Base-by-base conservation (phyloP, 1,139 yeast genomes). In the Yamadazyma trypodendri region DNA sequence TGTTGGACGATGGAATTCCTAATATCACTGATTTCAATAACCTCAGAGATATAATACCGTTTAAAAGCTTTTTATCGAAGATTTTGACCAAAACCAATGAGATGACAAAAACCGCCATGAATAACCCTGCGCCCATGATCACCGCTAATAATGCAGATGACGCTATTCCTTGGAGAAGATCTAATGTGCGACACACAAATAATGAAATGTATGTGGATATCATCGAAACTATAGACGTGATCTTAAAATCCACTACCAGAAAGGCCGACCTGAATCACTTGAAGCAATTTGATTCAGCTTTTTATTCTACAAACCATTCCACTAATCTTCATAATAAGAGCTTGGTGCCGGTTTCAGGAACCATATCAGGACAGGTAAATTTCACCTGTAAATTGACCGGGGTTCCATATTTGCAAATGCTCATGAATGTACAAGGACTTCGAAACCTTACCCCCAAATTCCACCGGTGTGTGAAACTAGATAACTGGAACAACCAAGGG, bases 201-300 rank as follows among this genome's bases (percentile, higher is more conserved):
- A 86, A 88, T 56, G 96, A 89, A 59, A 73, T 89, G 62, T 86
- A 80, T 56, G 83, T 89, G 8, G 97, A 89, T 58, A 59, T 89
- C 4, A 63, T 71, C 5, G 96, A 88, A 55, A 65, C 72, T 0
- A 59, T 86, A 14, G 70, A 65, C 45, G 70, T 76, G 28, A 66
- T 73, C 24, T 64, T 67, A 28, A 50, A 43, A 30, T 41, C 41
- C 6, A 17, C 34, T 3, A 37, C 48, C 2, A 45, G 48, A 24
- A 39, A 33, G 14, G 14, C 42, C 17, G 25, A 38, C n/a, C 35
- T 48, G n/a, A 32, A 41, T 12, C 32, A 34, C 28, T 30, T 39
- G 32, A 56, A 49, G 32, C 52, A 51, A 32, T 59, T 56, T 44
- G 71, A 64, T 45, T 62, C 68, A n/a, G 72, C 72, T 8, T 65